A percentile compares a stretch with the other conserved stretches of the same genome.
phyloP scores from a whole-genome alignment of 768 basidiomycete genomes.

The Sarcodon sp. region DNA sequence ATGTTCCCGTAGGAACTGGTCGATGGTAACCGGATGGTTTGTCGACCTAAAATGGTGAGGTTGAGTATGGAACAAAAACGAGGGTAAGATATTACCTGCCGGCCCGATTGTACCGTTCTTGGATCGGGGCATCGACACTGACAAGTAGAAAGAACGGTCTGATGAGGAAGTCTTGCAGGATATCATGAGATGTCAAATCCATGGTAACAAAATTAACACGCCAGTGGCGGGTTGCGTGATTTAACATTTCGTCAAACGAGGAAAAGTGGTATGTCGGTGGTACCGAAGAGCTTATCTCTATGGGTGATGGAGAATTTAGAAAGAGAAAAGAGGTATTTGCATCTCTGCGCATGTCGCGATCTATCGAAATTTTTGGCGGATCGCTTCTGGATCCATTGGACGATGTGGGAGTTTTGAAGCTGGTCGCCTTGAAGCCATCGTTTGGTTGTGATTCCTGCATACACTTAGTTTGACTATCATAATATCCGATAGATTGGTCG shows the following conservation, averaged over 20 bases:
- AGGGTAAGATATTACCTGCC: conserved; percentile 21
- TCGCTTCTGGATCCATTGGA: too few relatives aligned
- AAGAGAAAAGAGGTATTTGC: background rate
- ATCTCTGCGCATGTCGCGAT: too few relatives aligned
- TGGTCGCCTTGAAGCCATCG: too few relatives aligned
- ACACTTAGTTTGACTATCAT: too few relatives aligned
- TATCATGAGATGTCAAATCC: conserved; percentile 42
- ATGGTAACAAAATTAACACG: conserved; percentile 64
- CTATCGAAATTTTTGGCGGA: too few relatives aligned
- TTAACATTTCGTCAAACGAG: conserved; percentile 42
- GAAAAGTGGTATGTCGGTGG: conserved; percentile 17
- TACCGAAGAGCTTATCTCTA: background rate
- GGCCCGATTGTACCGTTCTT: conserved; percentile 52
- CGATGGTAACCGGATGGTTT: conserved; percentile 28
- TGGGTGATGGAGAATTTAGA: background rate
- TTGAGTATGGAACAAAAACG: background rate
- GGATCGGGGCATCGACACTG: conserved; percentile 70
- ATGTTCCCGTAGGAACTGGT: conserved; percentile 62
- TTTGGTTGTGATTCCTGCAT: too few relatives aligned
- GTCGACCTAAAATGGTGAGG: background rate
- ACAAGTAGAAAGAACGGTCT: conserved; percentile 88
- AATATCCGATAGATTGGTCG: too few relatives aligned
- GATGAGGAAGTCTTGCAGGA: conserved; percentile 61
- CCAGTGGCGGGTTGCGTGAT: conserved; percentile 77
- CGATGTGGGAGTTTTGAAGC: too few relatives aligned